Conservation (phyloP, 2,329 filamentous ascomycete genomes). For the Colletotrichum theobromicola region DNA sequence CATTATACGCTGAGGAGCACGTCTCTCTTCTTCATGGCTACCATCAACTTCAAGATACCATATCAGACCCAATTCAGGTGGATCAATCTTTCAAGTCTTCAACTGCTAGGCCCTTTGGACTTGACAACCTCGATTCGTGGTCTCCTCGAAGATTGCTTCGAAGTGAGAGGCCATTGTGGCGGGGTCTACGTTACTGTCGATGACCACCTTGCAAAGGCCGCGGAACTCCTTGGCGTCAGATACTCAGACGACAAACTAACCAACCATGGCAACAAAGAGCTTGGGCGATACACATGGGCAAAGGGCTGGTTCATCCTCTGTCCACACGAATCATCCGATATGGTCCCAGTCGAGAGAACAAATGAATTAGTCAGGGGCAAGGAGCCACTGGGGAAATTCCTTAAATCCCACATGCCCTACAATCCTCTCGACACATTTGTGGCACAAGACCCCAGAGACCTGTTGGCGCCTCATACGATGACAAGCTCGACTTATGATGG, state of each 20-base stretch:
- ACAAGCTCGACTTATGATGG: neutral
- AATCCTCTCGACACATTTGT: neutral
- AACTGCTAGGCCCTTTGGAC: neutral
- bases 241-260: neutral
- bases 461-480: neutral
- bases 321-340: neutral
- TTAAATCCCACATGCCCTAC: neutral
- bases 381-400: neutral
- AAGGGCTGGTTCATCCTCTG: neutral
- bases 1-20: neutral
- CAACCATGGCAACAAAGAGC: neutral
- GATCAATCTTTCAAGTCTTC: neutral
- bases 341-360: neutral
- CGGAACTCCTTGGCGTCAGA: neutral
- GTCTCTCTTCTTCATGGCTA: neutral
- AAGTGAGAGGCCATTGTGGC: neutral
- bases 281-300: neutral
- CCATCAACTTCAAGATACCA: neutral
- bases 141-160: neutral
- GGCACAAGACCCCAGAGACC: neutral
- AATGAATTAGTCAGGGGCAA: neutral
- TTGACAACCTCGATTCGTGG: neutral
- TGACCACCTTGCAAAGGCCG: neutral
- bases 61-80: neutral
- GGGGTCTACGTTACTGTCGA: neutral